Conservation (phyloP, 2,329 filamentous ascomycete genomes). For the Aureobasidium lini region DNA sequence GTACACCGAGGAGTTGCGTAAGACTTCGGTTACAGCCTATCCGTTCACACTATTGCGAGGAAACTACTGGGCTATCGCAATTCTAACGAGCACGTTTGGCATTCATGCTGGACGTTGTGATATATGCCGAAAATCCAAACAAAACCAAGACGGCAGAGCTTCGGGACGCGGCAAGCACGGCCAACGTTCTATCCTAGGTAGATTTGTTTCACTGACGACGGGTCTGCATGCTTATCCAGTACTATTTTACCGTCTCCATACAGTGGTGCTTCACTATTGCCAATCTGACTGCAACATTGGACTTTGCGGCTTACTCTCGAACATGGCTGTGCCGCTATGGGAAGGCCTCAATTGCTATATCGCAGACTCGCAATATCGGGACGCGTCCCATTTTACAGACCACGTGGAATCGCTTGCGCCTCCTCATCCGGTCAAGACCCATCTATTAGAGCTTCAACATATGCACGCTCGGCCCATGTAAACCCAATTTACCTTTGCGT, state of each 20-base stretch:
- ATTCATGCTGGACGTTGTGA: background rate
- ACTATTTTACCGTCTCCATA: background rate
- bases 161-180: constrained; percentile 6
- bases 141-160: background rate
- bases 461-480: constrained; percentile 1
- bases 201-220: background rate
- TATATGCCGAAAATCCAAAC: background rate
- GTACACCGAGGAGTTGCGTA: too few relatives aligned
- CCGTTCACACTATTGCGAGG: too few relatives aligned
- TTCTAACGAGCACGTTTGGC: background rate
- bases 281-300: background rate
- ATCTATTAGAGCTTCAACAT: constrained; percentile 7
- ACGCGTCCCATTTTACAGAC: background rate
- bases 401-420: constrained; percentile 7
- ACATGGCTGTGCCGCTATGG: background rate
- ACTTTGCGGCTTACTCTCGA: background rate
- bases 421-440: background rate
- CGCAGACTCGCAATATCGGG: background rate
- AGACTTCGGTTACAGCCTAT: too few relatives aligned
- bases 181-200: background rate
- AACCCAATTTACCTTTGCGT: background rate
- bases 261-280: background rate
- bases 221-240: background rate
- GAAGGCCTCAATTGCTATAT: background rate
- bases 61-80: too few relatives aligned